phyloP scores from a whole-genome alignment of 2,329 filamentous ascomycete genomes.

The Nannizziopsis arthrosporioides region DNA sequence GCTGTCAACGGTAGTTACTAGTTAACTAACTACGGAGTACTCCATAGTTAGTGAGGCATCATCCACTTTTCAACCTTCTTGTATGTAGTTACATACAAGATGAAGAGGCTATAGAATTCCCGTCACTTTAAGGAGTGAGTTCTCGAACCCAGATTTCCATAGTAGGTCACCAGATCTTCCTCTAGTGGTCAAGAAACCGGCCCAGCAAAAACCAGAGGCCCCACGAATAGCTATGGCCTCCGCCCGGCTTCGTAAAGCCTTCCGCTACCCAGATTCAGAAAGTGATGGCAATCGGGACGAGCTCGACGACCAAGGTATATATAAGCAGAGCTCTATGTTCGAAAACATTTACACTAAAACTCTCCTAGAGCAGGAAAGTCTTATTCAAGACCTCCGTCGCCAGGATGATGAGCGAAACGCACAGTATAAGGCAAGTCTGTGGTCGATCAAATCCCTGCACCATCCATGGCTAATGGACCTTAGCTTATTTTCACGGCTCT shows the following conservation, averaged over 20 bases:
- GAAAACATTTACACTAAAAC: not conserved
- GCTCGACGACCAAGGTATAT: conserved; percentile 61
- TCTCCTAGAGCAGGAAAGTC: conserved; percentile 31
- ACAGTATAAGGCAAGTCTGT: conserved; percentile 29
- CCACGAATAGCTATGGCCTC: conserved; percentile 19
- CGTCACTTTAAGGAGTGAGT: too few species aligned
- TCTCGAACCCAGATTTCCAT: too few species aligned
- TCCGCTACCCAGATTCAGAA: conserved; percentile 58
- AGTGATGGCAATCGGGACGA: conserved; percentile 47
- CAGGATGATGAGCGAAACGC: conserved; percentile 31
- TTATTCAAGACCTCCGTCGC: conserved; percentile 28
- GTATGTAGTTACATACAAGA: too few species aligned
- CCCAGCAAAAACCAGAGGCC: too few species aligned
- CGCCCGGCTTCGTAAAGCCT: conserved; percentile 61
- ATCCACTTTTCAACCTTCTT: too few species aligned
- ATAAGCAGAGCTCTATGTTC: conserved; percentile 8
- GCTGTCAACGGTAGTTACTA: too few species aligned
- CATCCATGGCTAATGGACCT: conserved; percentile 1
- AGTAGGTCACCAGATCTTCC: too few species aligned
- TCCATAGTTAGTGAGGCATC: too few species aligned
- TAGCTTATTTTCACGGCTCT: conserved; percentile 28
- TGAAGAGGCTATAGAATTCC: too few species aligned
- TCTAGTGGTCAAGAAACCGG: too few species aligned
- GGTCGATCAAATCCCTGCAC: not conserved
- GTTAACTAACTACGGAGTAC: too few species aligned